A percentile compares a stretch with the other conserved stretches of the same genome.
These are phyloP conservation scores for Syzygium aromaticum DNA, from an alignment of 345 rosid genomes.

Conservation along the genomic window DNA sequence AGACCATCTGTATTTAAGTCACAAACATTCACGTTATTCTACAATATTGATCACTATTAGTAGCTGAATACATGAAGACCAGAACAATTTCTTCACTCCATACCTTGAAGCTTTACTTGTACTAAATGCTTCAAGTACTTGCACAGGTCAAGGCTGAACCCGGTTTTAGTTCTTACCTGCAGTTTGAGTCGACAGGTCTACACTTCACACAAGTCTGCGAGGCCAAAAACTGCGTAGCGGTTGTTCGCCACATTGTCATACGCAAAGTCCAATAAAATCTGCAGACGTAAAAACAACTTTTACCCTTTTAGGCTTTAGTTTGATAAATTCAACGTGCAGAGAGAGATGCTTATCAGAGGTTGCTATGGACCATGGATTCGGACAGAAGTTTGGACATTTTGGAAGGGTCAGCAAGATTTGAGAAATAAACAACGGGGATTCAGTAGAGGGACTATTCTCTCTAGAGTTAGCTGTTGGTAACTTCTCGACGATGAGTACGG, in stretches of 20 bases:
- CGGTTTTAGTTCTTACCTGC: background rate
- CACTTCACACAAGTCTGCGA: conserved; percentile 68
- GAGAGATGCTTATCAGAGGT: background rate
- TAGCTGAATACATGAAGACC: background rate
- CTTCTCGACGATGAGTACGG: background rate
- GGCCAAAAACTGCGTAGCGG: conserved; percentile 54
- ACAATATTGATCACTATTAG: background rate
- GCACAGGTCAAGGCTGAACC: background rate
- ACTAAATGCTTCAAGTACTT: background rate
- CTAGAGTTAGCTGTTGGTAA: background rate
- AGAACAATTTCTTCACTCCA: background rate
- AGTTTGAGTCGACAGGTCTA: conserved; percentile 3
- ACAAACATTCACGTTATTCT: background rate
- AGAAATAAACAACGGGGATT: background rate
- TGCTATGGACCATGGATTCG: background rate
- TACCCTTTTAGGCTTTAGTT: background rate
- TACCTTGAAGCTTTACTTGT: background rate
- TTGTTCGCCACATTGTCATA: conserved; percentile 70
- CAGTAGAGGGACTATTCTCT: background rate
- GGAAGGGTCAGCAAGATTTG: background rate
- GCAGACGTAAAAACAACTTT: background rate
- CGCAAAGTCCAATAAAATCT: conserved; percentile 61
- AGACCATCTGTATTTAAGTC: background rate
- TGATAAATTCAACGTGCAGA: background rate
- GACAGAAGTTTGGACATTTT: background rate